Evolutionary conservation across 1,284 basidiomycete genomes (phyloP).

Genomic region (Thecaphora thlaspeos): DNA sequence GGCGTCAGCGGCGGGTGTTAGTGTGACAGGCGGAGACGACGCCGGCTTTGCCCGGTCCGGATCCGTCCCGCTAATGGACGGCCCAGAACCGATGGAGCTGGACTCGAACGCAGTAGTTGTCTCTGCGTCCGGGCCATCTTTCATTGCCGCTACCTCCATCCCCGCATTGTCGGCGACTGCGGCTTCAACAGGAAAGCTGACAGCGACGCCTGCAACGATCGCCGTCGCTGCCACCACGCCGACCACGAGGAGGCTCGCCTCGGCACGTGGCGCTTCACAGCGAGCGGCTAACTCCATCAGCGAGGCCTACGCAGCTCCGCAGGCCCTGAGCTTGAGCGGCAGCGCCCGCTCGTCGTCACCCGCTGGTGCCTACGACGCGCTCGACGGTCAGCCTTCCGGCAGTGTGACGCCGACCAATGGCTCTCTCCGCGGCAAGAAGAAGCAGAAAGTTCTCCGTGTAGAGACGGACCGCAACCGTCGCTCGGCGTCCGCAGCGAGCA

Average conservation of each 20-base stretch:
- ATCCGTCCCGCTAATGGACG: not conserved
- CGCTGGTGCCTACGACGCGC: not conserved
- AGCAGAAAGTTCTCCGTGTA: constrained; percentile 18
- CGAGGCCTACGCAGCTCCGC: constrained; percentile 16
- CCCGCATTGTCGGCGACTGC: too few species aligned
- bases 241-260: constrained; percentile 7
- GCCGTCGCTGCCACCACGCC: constrained; percentile 26
- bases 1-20: not conserved
- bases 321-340: constrained; percentile 2
- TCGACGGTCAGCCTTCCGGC: not conserved
- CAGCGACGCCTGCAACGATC: not conserved
- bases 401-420: not conserved
- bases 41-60: constrained; percentile 1
- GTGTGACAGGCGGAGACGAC: constrained; percentile 4
- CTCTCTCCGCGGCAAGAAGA: constrained; percentile 8
- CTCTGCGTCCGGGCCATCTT: too few species aligned
- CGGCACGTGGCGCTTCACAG: constrained; percentile 20
- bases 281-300: constrained; percentile 32
- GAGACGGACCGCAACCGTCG: constrained; percentile 15
- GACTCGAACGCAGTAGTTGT: too few species aligned
- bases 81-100: not conserved
- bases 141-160: not conserved
- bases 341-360: not conserved
- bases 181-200: too few species aligned
- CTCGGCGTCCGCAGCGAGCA: constrained; percentile 24